These are phyloP conservation scores for Arabis hirsuta DNA, from an alignment of 345 rosid genomes.

Conservation along the genomic window DNA sequence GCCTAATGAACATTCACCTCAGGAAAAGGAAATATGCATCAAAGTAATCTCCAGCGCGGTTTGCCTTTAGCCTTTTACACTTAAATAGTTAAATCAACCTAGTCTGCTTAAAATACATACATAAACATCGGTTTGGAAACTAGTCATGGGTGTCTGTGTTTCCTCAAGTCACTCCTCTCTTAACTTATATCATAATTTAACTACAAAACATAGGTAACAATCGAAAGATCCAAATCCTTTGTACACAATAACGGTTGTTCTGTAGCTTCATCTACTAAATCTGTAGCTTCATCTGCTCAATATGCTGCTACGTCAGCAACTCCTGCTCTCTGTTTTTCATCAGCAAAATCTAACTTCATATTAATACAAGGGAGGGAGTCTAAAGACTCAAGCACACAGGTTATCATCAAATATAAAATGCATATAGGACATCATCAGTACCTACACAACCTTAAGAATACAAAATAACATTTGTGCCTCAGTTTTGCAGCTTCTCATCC, in stretches of 20 bases:
- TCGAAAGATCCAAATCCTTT: neutral
- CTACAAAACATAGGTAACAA: neutral
- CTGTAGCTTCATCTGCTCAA: no score
- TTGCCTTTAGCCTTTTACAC: neutral
- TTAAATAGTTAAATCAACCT: neutral
- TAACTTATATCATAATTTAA: neutral
- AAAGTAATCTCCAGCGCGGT: neutral
- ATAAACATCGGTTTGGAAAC: neutral
- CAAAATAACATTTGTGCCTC: neutral
- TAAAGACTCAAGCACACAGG: neutral
- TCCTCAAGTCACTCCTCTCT: neutral
- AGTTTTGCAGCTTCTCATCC: neutral
- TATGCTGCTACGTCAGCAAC: no score
- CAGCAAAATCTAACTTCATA: no score
- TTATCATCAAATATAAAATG: neutral
- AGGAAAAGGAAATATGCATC: neutral
- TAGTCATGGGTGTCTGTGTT: conserved; percentile 3
- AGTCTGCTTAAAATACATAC: neutral
- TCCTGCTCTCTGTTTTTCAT: no score
- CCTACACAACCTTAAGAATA: neutral
- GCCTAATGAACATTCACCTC: no score
- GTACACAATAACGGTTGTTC: neutral
- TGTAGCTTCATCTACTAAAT: no score
- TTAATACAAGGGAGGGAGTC: neutral
- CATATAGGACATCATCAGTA: neutral